A percentile compares a stretch with the other conserved stretches of the same genome.
phyloP scores from a whole-genome alignment of 305 asterid species.

The Rubia peregrina region DNA sequence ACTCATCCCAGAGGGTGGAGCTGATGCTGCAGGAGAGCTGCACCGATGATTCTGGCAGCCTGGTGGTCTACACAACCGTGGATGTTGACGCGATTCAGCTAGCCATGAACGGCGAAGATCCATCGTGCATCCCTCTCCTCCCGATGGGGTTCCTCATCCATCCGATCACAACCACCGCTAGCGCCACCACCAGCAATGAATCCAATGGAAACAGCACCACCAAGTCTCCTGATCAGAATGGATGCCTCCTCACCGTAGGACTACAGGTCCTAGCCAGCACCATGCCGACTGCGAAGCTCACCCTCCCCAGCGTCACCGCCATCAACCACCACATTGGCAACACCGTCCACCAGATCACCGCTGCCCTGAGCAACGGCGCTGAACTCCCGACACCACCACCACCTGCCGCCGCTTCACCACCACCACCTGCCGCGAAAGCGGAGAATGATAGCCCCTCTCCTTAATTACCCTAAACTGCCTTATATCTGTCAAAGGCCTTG shows the following conservation, averaged over 20 bases:
- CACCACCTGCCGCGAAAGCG: conserved; percentile 11
- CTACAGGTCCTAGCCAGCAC: conserved; percentile 80
- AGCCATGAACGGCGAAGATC: conserved; percentile 89
- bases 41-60: conserved; percentile 76
- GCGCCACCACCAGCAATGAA: background rate
- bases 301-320: conserved; percentile 66
- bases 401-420: conserved; percentile 18
- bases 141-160: conserved; percentile 71
- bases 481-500: conserved; percentile 9
- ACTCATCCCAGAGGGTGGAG: conserved; percentile 85
- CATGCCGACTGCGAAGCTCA: conserved; percentile 66
- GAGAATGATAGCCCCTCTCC: conserved; percentile 22
- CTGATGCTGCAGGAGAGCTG: conserved; percentile 90
- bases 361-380: conserved; percentile 28
- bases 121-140: conserved; percentile 68
- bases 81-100: conserved; percentile 80
- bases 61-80: conserved; percentile 72
- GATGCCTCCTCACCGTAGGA: conserved; percentile 78
- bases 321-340: conserved; percentile 68
- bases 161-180: conserved; percentile 28
- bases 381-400: conserved; percentile 1
- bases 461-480: conserved; percentile 34
- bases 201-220: conserved; percentile 11
- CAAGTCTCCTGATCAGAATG: conserved; percentile 22
- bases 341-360: conserved; percentile 64